Conservation (phyloP, 1,284 basidiomycete genomes). For the Puccinia hordei region DNA sequence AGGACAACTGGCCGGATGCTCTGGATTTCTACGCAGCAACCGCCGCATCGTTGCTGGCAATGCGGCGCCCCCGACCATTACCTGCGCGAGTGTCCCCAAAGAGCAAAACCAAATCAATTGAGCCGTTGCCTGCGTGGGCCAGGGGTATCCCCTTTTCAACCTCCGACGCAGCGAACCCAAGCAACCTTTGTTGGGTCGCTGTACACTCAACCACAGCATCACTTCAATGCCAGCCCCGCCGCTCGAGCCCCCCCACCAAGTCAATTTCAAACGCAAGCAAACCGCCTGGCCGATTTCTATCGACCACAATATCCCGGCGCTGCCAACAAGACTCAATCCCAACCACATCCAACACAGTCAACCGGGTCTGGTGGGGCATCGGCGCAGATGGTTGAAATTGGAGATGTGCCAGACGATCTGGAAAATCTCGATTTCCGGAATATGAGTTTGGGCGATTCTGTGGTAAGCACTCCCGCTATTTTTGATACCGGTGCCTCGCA, state of each 20-base stretch:
- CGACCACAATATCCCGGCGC: background rate
- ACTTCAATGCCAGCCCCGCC: background rate
- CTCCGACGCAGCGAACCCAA: background rate
- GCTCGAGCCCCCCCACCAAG: too few relatives aligned
- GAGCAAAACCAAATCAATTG: background rate
- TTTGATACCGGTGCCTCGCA: slow-evolving; percentile 4
- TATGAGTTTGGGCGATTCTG: background rate
- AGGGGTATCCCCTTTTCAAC: background rate
- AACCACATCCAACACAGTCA: too few relatives aligned
- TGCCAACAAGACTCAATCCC: too few relatives aligned
- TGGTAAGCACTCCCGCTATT: background rate
- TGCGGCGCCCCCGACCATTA: background rate
- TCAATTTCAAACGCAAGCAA: too few relatives aligned
- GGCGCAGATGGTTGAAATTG: background rate
- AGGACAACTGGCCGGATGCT: background rate
- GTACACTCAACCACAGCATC: background rate
- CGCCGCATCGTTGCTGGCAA: background rate
- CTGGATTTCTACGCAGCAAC: background rate
- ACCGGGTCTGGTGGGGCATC: background rate
- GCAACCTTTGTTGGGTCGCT: background rate
- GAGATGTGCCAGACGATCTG: background rate
- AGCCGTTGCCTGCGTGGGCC: background rate
- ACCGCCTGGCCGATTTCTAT: background rate
- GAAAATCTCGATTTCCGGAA: background rate
- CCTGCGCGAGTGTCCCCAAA: background rate